These are phyloP conservation scores for Choanephora cucurbitarum DNA, from an alignment of 371 early-diverging fungal species.

Conservation along the genomic window DNA sequence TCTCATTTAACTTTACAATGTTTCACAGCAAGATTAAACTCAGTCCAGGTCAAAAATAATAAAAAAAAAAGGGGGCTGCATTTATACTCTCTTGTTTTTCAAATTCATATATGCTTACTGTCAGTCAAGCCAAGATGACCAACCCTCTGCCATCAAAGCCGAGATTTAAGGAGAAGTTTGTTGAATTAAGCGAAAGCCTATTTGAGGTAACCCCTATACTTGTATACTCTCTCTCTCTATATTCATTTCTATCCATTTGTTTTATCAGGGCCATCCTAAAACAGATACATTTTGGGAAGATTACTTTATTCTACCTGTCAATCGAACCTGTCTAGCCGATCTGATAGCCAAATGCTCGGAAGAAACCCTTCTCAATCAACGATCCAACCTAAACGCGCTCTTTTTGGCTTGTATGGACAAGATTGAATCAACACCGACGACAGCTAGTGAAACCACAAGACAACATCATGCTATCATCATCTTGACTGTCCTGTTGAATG, in stretches of 20 bases:
- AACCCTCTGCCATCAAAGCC: constrained; percentile 5
- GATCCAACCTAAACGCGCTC: constrained; percentile 36
- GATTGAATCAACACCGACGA: constrained; percentile 3
- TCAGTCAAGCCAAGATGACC: neutral
- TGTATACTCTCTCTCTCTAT: no score
- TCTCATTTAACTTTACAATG: no score
- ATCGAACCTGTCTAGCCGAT: constrained; percentile 35
- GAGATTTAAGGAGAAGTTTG: constrained; percentile 57
- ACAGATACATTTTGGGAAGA: constrained; percentile 44
- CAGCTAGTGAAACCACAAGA: constrained; percentile 25
- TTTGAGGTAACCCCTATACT: constrained; percentile 49
- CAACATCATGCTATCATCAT: constrained; percentile 35
- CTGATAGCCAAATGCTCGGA: constrained; percentile 41
- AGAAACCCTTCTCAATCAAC: constrained; percentile 42
- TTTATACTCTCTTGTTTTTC: no score
- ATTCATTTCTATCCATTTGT: neutral
- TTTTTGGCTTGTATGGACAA: constrained; percentile 38
- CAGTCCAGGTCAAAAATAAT: no score
- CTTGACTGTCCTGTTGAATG: constrained; percentile 47
- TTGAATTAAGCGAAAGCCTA: constrained; percentile 50
- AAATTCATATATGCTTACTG: no score
- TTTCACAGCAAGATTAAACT: no score
- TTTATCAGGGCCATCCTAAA: neutral
- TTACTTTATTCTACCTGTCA: constrained; percentile 49
- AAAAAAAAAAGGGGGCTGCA: no score